Percentiles rank a stretch among this genome's conserved stretches.
Evolutionary conservation across 2,329 filamentous ascomycete species (phyloP).

Genomic region (Cladosporium colombiae): DNA sequence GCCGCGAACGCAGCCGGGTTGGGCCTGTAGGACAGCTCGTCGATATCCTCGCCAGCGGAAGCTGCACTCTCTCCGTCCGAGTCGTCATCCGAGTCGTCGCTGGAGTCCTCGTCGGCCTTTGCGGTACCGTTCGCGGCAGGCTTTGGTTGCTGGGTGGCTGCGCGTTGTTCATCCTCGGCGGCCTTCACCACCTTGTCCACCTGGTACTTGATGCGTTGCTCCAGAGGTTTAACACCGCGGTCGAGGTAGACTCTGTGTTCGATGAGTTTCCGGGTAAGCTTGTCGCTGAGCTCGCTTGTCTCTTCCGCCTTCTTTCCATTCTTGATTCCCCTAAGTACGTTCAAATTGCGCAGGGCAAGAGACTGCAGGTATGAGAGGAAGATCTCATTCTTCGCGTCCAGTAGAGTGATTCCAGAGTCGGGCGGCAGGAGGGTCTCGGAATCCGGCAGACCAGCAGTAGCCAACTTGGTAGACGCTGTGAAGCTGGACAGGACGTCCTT

Average conservation of each 20-base stretch:
- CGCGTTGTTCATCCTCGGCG: conserved; percentile 70
- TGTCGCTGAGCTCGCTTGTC: conserved; percentile 56
- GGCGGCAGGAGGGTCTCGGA: conserved; percentile 67
- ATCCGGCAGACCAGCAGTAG: conserved; percentile 54
- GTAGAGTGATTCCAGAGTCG: conserved; percentile 84
- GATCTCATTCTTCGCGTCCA: conserved; percentile 97
- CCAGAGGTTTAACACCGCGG: conserved; percentile 84
- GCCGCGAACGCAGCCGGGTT: conserved; percentile 54
- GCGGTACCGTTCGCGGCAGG: conserved; percentile 28
- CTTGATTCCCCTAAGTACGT: conserved; percentile 40
- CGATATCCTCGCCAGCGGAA: conserved; percentile 46
- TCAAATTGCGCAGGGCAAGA: conserved; percentile 69
- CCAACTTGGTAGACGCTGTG: conserved; percentile 65
- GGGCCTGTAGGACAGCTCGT: conserved; percentile 64
- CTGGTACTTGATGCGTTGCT: conserved; percentile 89
- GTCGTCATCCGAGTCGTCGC: conserved; percentile 37
- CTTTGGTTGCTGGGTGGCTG: conserved; percentile 40
- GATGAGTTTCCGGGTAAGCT: conserved; percentile 81
- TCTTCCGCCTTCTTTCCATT: conserved; percentile 39
- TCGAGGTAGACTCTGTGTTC: conserved; percentile 92
- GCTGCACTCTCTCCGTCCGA: conserved; percentile 43
- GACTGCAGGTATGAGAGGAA: conserved; percentile 95
- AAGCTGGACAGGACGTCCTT: conserved; percentile 45
- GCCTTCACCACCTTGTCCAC: conserved; percentile 92
- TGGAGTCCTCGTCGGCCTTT: conserved; percentile 32